These are phyloP conservation scores for Globisporangium cystogenes DNA, from an alignment of 352 stramenopile species.

Conservation along the genomic window DNA sequence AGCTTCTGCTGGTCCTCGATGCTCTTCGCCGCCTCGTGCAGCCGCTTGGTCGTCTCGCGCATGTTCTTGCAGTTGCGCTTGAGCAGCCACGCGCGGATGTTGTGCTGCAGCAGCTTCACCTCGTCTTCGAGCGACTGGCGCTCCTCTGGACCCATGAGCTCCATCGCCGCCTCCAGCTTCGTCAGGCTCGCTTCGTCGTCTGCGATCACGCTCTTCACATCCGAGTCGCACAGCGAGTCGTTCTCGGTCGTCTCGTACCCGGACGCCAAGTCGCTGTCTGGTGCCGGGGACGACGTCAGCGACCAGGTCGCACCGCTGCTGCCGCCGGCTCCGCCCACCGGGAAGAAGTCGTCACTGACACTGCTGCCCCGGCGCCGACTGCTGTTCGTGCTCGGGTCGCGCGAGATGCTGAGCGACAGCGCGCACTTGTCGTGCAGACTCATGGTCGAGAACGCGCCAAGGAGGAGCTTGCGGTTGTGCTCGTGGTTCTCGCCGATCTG, in stretches of 20 bases:
- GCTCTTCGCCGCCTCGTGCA: conserved; percentile 67
- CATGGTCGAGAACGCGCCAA: conserved; percentile 85
- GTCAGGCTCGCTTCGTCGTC: conserved; percentile 70
- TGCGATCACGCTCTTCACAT: conserved; percentile 82
- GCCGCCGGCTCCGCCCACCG: conserved; percentile 19
- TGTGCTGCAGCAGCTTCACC: conserved; percentile 80
- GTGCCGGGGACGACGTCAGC: conserved; percentile 7
- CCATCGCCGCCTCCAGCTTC: conserved; percentile 78
- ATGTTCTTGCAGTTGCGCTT: conserved; percentile 87
- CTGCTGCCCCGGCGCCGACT: conserved; percentile 47
- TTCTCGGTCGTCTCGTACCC: conserved; percentile 26
- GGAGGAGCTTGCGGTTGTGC: conserved; percentile 77
- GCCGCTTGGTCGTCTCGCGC: conserved; percentile 77
- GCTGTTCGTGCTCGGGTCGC: conserved; percentile 29
- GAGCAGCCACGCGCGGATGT: conserved; percentile 83
- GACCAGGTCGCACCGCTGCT: not conserved
- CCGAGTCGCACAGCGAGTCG: conserved; percentile 49
- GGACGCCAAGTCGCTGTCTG: conserved; percentile 15
- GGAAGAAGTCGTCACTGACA: conserved; percentile 36
- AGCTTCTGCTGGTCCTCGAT: conserved; percentile 60
- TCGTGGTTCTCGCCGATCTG: conserved; percentile 70
- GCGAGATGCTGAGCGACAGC: conserved; percentile 74
- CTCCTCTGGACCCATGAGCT: conserved; percentile 85
- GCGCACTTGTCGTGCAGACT: conserved; percentile 87
- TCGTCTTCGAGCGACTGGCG: conserved; percentile 82